phyloP scores from a whole-genome alignment of 257 asterid species.

The Solanum neorickii region DNA sequence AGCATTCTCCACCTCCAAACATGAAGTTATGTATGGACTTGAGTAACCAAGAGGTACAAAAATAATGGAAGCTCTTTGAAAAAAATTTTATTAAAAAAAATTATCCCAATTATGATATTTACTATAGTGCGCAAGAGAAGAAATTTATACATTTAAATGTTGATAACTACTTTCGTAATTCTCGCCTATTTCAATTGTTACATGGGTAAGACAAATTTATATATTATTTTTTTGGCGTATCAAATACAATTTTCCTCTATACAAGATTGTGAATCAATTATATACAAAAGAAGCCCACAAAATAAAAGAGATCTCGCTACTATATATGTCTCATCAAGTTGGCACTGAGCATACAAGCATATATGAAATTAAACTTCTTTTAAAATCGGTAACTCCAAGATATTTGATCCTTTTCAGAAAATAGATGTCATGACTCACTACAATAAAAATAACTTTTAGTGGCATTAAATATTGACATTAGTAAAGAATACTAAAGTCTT shows the following conservation, averaged over 20 bases:
- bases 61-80: background rate
- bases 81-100: too few relatives aligned
- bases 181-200: too few relatives aligned
- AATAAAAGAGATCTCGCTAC: background rate
- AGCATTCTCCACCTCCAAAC: background rate
- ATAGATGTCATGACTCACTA: background rate
- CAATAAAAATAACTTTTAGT: too few relatives aligned
- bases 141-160: too few relatives aligned
- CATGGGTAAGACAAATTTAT: too few relatives aligned
- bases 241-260: background rate
- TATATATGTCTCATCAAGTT: background rate
- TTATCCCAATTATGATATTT: too few relatives aligned
- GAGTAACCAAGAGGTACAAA: background rate
- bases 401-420: background rate
- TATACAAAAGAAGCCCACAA: background rate
- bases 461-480: too few relatives aligned
- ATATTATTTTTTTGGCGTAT: background rate
- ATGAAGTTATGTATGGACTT: background rate
- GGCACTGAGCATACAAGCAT: background rate
- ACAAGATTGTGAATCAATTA: background rate
- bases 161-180: background rate
- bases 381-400: background rate
- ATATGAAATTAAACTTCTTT: background rate
- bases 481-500: too few relatives aligned
- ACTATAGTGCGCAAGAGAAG: background rate